These are phyloP conservation scores for Entelexis sorbosivorans DNA, from an alignment of 1,139 yeast species.

Conservation along the genomic window DNA sequence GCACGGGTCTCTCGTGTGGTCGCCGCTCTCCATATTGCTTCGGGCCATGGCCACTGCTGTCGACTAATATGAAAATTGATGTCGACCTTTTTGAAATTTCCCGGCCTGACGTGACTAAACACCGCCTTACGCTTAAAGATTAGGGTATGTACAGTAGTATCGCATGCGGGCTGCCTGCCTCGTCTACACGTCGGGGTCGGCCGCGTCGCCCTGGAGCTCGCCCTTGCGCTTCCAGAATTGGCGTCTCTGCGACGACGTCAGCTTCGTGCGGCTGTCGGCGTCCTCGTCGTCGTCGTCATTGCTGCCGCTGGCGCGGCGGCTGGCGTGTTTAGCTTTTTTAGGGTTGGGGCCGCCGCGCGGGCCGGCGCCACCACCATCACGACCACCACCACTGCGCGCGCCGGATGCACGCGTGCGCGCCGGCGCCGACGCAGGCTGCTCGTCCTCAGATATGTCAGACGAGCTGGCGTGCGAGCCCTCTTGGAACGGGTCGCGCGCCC, in stretches of 20 bases:
- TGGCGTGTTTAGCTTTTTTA: neutral
- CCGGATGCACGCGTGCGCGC: neutral
- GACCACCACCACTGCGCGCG: neutral
- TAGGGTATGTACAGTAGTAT: neutral
- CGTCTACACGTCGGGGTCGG: neutral
- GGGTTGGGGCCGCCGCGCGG: neutral
- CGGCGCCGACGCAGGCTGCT: neutral
- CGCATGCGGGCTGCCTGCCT: neutral
- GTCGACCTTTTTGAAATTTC: neutral
- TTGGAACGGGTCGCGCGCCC: constrained; percentile 2
- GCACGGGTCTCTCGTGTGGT: constrained; percentile 98
- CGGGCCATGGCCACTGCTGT: constrained; percentile 3
- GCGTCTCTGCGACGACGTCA: constrained; percentile 16
- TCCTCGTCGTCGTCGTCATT: constrained; percentile 10
- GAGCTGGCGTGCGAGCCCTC: neutral
- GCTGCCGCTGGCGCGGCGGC: neutral
- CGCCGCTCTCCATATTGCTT: constrained; percentile 40
- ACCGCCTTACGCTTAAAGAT: constrained; percentile 1
- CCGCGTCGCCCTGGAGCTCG: constrained; percentile 1
- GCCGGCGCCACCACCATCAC: no score
- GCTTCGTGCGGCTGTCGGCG: constrained; percentile 19
- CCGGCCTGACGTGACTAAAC: constrained; percentile 2
- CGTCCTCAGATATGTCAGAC: constrained; percentile 4
- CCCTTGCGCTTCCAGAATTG: constrained; percentile 21
- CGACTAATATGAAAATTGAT: constrained; percentile 2